These are phyloP conservation scores for Petrea volubilis DNA, from an alignment of 257 asterid genomes.

Conservation along the genomic window DNA sequence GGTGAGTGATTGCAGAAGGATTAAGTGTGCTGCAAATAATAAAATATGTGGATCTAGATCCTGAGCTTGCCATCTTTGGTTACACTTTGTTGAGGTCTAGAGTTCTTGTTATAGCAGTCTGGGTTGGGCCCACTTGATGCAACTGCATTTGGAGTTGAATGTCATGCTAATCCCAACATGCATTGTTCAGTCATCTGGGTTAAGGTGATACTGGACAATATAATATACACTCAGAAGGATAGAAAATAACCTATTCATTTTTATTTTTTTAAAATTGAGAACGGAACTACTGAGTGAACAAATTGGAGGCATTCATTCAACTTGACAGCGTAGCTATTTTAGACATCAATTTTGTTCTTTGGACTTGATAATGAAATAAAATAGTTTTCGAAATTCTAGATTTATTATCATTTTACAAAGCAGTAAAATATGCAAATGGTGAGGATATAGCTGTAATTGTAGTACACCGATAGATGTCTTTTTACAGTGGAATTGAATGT, in stretches of 20 bases:
- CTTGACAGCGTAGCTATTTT: not conserved
- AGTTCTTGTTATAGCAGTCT: not conserved
- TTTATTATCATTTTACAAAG: not conserved
- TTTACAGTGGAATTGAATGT: not conserved
- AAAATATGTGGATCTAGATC: not conserved
- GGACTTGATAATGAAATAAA: not conserved
- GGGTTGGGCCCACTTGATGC: not conserved
- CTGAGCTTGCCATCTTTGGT: not conserved
- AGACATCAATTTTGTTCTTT: not conserved
- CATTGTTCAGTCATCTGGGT: not conserved
- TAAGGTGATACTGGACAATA: not conserved
- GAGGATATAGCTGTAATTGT: not conserved
- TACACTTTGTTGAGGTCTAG: not conserved
- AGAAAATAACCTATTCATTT: not conserved
- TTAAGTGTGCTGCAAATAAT: not conserved
- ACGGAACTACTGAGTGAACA: too few relatives aligned
- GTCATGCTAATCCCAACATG: not conserved
- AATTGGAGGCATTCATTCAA: too few relatives aligned
- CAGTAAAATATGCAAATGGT: not conserved
- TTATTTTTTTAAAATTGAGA: not conserved
- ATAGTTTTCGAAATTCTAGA: not conserved
- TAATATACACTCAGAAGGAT: not conserved
- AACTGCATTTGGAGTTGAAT: not conserved
- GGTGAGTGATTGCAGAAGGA: constrained; percentile 48
- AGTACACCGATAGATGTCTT: not conserved